A percentile compares a stretch with the other conserved stretches of the same genome.
Evolutionary conservation across 768 basidiomycete species (phyloP).

Genomic region (Hygrophoropsis aurantiaca): DNA sequence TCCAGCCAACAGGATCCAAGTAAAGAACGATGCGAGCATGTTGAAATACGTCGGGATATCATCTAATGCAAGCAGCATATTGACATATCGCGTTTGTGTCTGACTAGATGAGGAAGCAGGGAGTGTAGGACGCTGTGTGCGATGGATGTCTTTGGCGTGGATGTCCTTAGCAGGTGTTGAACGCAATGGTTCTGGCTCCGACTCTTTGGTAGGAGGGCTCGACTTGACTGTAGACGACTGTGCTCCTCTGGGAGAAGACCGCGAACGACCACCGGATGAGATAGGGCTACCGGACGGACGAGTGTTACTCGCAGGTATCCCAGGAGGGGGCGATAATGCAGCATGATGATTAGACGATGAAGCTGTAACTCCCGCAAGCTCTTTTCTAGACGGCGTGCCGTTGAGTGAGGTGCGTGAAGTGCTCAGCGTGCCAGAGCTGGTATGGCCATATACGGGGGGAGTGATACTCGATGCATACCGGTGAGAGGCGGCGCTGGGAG

Average conservation of each 20-base stretch:
- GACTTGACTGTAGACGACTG: not conserved
- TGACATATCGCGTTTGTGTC: conserved; percentile 50
- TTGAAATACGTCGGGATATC: conserved; percentile 51
- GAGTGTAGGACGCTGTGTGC: conserved; percentile 18
- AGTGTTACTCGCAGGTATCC: conserved; percentile 1
- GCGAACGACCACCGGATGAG: conserved; percentile 18
- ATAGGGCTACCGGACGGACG: conserved; percentile 5
- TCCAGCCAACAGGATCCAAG: conserved; percentile 62
- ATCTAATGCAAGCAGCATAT: conserved; percentile 63
- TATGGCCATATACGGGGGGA: conserved; percentile 23
- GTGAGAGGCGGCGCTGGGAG: conserved; percentile 30
- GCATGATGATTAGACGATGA: conserved; percentile 9
- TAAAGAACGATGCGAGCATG: conserved; percentile 55
- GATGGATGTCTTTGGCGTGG: too few relatives aligned
- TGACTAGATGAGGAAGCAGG: conserved; percentile 21
- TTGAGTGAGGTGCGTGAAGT: conserved; percentile 20
- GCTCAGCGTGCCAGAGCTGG: conserved; percentile 17
- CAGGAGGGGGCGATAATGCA: conserved; percentile 11
- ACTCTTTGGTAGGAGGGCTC: not conserved
- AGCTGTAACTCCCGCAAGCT: not conserved
- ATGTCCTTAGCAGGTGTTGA: conserved; percentile 11
- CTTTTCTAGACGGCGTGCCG: conserved; percentile 3
- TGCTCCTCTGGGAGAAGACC: conserved; percentile 3
- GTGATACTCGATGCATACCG: conserved; percentile 27
- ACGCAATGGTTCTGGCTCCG: not conserved